These are phyloP conservation scores for Cadophora malorum DNA, from an alignment of 2,329 filamentous ascomycete genomes.

Conservation along the genomic window DNA sequence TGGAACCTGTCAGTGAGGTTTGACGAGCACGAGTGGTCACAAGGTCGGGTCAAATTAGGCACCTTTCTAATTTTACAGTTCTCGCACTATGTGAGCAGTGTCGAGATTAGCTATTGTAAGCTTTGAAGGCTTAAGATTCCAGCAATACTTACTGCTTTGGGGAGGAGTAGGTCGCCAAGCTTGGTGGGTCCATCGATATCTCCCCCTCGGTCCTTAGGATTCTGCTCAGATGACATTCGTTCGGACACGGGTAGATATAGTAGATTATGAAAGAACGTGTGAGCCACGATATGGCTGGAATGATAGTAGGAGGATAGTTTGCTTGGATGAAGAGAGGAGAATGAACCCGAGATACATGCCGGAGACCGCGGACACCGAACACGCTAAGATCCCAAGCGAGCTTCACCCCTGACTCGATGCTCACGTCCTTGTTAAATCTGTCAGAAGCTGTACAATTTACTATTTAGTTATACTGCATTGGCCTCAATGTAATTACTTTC, in stretches of 20 bases:
- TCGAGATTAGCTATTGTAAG: not conserved
- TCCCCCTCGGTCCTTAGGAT: not conserved
- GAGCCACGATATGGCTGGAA: not conserved
- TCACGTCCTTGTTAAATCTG: too few species aligned
- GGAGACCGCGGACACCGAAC: conserved; percentile 14
- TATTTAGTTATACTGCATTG: too few species aligned
- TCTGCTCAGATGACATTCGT: conserved; percentile 2
- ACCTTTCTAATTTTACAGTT: conserved; percentile 30
- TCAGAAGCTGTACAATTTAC: too few species aligned
- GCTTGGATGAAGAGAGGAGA: not conserved
- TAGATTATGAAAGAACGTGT: too few species aligned
- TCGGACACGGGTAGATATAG: too few species aligned
- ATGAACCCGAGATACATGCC: not conserved
- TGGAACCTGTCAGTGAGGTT: conserved; percentile 1
- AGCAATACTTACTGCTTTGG: conserved; percentile 24
- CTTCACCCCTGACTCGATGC: conserved; percentile 2
- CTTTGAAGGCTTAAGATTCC: not conserved
- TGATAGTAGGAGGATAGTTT: not conserved
- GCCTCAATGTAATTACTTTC: too few species aligned
- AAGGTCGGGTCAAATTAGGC: not conserved
- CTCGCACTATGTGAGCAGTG: conserved; percentile 20
- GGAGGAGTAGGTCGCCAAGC: conserved; percentile 21
- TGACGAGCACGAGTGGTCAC: not conserved
- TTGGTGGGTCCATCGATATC: not conserved
- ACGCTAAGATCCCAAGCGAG: not conserved